phyloP scores from a whole-genome alignment of 352 stramenopile genomes.

The Phytophthora fragariae region DNA sequence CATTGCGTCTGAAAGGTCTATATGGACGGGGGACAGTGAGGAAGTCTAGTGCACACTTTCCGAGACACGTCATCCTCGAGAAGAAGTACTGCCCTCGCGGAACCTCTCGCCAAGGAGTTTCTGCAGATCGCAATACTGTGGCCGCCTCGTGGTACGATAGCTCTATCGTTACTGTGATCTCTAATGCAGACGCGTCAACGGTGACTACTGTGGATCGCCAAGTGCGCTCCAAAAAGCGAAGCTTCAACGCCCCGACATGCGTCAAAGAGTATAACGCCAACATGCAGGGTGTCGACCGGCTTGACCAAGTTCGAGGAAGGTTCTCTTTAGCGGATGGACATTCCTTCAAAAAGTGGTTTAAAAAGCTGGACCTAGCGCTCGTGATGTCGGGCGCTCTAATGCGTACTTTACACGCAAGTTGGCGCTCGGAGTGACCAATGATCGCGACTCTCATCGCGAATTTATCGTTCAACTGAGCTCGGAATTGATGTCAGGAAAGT shows the following conservation, averaged over 20 bases:
- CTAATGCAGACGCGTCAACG: conserved; percentile 1
- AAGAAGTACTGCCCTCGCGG: conserved; percentile 11
- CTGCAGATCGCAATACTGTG: conserved; percentile 12
- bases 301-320: conserved; percentile 32
- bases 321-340: conserved; percentile 42
- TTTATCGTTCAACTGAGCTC: conserved; percentile 8
- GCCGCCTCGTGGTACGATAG: conserved; percentile 13
- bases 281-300: conserved; percentile 43
- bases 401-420: conserved; percentile 22
- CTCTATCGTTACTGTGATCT: conserved; percentile 1
- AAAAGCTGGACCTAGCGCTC: conserved; percentile 30
- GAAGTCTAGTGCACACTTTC: conserved; percentile 30
- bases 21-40: conserved; percentile 27
- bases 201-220: conserved; percentile 2
- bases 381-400: conserved; percentile 35
- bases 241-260: conserved; percentile 25
- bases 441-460: conserved; percentile 3
- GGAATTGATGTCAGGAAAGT: conserved; percentile 8
- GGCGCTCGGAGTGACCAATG: not conserved
- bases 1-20: conserved; percentile 25
- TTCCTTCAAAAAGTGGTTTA: conserved; percentile 8
- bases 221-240: conserved; percentile 10
- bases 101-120: not conserved
- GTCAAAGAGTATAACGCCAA: conserved; percentile 44
- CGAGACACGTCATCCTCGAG: conserved; percentile 19